Percentiles rank a stretch among this genome's conserved stretches.
These are phyloP conservation scores for Epichloe sibirici DNA, from an alignment of 2,329 filamentous ascomycete species.

Conservation along the genomic window DNA sequence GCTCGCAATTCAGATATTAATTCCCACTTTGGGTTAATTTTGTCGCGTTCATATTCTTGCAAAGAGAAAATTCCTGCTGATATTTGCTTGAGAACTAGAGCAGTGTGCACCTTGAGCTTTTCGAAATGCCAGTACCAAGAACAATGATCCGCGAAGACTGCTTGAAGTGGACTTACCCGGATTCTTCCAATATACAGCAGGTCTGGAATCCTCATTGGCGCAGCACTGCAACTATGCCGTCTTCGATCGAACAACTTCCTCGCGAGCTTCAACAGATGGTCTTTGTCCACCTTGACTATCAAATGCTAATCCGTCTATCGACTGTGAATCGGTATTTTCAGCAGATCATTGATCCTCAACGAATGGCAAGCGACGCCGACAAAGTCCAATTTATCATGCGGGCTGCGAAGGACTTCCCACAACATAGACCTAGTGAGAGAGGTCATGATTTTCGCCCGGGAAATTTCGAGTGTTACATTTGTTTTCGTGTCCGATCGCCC, in stretches of 20 bases:
- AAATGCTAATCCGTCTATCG: conserved; percentile 28
- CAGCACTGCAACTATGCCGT: conserved; percentile 10
- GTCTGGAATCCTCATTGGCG: conserved; percentile 3
- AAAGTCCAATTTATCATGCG: conserved; percentile 29
- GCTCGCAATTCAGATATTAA: too few relatives aligned
- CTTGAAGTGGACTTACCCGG: conserved; percentile 7
- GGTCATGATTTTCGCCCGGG: conserved; percentile 25
- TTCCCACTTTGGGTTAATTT: too few relatives aligned
- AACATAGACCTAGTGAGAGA: conserved; percentile 26
- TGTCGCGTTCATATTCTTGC: neutral
- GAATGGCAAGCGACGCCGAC: conserved; percentile 22
- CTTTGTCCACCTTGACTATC: conserved; percentile 25
- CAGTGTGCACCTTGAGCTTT: neutral
- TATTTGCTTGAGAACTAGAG: neutral
- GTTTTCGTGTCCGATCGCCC: conserved; percentile 27
- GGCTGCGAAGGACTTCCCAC: conserved; percentile 27
- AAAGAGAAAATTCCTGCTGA: neutral
- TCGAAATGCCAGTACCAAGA: conserved; percentile 6
- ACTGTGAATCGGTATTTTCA: conserved; percentile 24
- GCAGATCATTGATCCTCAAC: conserved; percentile 19
- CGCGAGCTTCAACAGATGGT: conserved; percentile 21
- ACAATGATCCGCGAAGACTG: neutral
- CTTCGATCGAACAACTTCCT: conserved; percentile 22
- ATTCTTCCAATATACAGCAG: neutral
- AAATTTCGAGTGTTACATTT: conserved; percentile 30